Conservation (phyloP, 1,139 yeast genomes). For the Diutina scorzettiae region DNA sequence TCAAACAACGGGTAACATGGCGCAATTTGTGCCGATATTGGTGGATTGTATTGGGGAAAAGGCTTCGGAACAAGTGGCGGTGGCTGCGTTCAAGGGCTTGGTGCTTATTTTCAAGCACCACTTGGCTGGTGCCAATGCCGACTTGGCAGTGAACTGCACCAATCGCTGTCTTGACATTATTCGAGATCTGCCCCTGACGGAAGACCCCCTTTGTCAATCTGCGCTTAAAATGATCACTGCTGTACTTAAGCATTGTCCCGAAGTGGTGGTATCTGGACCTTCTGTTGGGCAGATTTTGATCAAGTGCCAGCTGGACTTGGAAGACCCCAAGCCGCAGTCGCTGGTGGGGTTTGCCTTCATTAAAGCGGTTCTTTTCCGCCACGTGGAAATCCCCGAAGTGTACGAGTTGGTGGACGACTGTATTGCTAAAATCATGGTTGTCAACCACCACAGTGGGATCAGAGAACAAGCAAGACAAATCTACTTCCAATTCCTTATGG, state of each 20-base stretch:
- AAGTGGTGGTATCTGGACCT: slow-evolving; percentile 42
- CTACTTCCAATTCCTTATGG: slow-evolving; percentile 80
- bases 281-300: slow-evolving; percentile 67
- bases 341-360: slow-evolving; percentile 70
- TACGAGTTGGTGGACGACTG: slow-evolving; percentile 73
- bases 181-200: slow-evolving; percentile 68
- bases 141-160: slow-evolving; percentile 44
- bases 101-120: slow-evolving; percentile 50
- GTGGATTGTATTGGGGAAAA: slow-evolving; percentile 41
- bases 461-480: slow-evolving; percentile 80
- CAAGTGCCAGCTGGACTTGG: slow-evolving; percentile 78
- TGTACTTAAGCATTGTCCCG: slow-evolving; percentile 48
- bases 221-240: slow-evolving; percentile 66
- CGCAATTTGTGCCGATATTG: slow-evolving; percentile 67
- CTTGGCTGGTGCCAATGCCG: slow-evolving; percentile 43
- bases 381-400: slow-evolving; percentile 72
- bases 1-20: slow-evolving; percentile 46
- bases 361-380: slow-evolving; percentile 62
- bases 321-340: slow-evolving; percentile 84
- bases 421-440: slow-evolving; percentile 77
- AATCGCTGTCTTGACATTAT: slow-evolving; percentile 55
- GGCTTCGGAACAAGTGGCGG: slow-evolving; percentile 64
- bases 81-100: slow-evolving; percentile 56
- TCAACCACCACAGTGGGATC: slow-evolving; percentile 74
- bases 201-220: slow-evolving; percentile 73